Base-by-base conservation (phyloP, 805 yeast species). In the Dipodascopsis uninucleata region DNA sequence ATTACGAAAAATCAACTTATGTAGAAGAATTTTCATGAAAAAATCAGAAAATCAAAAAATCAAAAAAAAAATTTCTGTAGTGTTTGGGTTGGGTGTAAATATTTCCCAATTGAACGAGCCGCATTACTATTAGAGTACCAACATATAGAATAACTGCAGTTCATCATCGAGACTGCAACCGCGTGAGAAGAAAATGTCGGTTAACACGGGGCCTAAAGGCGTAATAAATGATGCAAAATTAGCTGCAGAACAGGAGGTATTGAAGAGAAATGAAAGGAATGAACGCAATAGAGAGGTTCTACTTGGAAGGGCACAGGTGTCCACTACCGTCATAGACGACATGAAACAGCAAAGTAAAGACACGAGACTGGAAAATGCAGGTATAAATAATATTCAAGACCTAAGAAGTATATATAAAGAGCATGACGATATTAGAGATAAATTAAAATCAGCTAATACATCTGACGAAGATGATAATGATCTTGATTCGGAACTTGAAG, bases 191-290 rank as follows among this genome's bases (percentile, higher is more conserved):
- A 25, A 8, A 17, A 37, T 35, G 42, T n/a, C 46, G 21, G 29
- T 10, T 7, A 42, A 42, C 14, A 42, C 46, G 12, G 46, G 46
- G 18, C 45, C 43, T 16, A 42, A 42, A 17, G 46, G 46, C 28
- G 46, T 42, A 20, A 42, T 42, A 3, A 14, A 24, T 5, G 36
- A 42, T 22, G 45, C 36, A 7, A n/a, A 9, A 14, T 14, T 29
- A 14, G 46, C 41, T 8, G 26, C 25, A n/a, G 34, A n/a, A 10
- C 18, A 12, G 17, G 43, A n/a, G 12, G n/a, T 23, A n/a, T n/a
- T 8, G 14, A 9, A 14, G 12, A 22, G 18, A 10, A 12, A 7
- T 10, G 24, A 31, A 21, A 31, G 5, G 16, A 7, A 8, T 34
- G 18, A 14, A 18, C 9, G 9, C 26, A 17, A 36, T 17, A 31